A percentile compares a stretch with the other conserved stretches of the same genome.
phyloP scores from a whole-genome alignment of 1,139 yeast species.

The Sugiyamaella paludigena region DNA sequence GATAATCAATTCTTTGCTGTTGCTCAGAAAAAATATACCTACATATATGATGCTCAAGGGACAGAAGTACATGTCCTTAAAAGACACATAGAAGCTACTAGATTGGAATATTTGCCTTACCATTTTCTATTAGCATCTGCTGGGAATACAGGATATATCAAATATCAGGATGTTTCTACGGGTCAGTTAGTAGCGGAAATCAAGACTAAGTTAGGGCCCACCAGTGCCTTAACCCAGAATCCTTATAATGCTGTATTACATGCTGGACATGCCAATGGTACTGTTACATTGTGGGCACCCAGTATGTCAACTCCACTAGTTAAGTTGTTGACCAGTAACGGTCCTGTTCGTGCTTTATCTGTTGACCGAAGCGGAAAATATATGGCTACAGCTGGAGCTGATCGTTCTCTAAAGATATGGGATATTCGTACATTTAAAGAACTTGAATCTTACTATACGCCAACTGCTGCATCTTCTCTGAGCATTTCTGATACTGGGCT shows the following conservation, averaged over 20 bases:
- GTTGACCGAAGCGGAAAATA: constrained; percentile 89
- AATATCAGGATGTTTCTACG: constrained; percentile 94
- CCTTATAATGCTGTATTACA: constrained; percentile 96
- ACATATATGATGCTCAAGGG: constrained; percentile 88
- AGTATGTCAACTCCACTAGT: constrained; percentile 82
- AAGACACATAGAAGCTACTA: constrained; percentile 82
- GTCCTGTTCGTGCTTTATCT: constrained; percentile 84
- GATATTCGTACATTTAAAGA: constrained; percentile 82
- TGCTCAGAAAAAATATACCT: constrained; percentile 94
- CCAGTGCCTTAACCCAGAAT: constrained; percentile 82
- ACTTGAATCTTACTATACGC: constrained; percentile 56
- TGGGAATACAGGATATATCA: constrained; percentile 82
- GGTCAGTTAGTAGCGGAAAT: constrained; percentile 82
- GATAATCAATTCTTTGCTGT: constrained; percentile 88
- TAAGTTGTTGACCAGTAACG: constrained; percentile 74
- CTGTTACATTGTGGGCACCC: constrained; percentile 93
- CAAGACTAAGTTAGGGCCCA: constrained; percentile 87
- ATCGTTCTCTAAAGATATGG: constrained; percentile 84
- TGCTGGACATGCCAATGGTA: constrained; percentile 91
- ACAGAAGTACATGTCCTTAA: constrained; percentile 87
- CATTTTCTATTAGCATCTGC: constrained; percentile 86
- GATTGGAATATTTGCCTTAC: constrained; percentile 85
- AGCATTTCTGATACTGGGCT: constrained; percentile 87
- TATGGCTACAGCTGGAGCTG: constrained; percentile 93
- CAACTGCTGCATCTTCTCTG: constrained; percentile 80